These are phyloP conservation scores for Agroathelia rolfsii DNA, from an alignment of 1,284 basidiomycete species.

Conservation along the genomic window DNA sequence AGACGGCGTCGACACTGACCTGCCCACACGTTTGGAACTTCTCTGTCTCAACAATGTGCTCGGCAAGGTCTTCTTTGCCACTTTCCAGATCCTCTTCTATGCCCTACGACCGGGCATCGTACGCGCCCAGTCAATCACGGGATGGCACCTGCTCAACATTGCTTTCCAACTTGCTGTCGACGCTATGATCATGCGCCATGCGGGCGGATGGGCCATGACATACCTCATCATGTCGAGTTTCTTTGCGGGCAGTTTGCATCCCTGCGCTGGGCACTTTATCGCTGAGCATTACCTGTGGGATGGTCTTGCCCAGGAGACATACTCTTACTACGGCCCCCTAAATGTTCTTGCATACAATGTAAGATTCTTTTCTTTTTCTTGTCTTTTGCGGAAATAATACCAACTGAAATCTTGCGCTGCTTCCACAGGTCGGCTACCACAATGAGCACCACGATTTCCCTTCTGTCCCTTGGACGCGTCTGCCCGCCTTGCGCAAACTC, in stretches of 20 bases:
- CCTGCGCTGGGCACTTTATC: conserved; percentile 95
- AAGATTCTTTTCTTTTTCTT: conserved; percentile 19
- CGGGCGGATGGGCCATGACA: conserved; percentile 58
- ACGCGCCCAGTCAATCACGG: conserved; percentile 70
- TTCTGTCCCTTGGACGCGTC: conserved; percentile 90
- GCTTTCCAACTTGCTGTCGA: conserved; percentile 66
- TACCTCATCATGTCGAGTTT: conserved; percentile 87
- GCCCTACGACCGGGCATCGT: conserved; percentile 95
- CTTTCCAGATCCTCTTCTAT: conserved; percentile 98
- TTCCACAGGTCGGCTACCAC: conserved; percentile 84
- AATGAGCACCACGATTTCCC: conserved; percentile 99
- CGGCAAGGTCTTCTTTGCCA: conserved; percentile 96
- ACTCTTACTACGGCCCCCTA: conserved; percentile 90
- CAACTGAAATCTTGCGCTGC: conserved; percentile 2
- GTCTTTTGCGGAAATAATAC: conserved; percentile 2
- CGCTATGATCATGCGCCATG: conserved; percentile 49
- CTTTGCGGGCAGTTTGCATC: conserved; percentile 93
- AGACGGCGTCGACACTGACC: conserved; percentile 91
- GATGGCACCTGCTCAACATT: conserved; percentile 82
- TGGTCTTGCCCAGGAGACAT: conserved; percentile 86
- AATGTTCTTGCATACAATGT: conserved; percentile 95
- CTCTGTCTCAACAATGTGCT: conserved; percentile 88
- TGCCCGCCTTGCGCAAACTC: conserved; percentile 73
- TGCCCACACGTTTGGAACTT: conserved; percentile 83
- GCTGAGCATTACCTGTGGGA: conserved; percentile 96